A percentile compares a stretch with the other conserved stretches of the same genome.
phyloP scores from a whole-genome alignment of 108 stramenopile genomes.

The Hondaea fermentalgiana region DNA sequence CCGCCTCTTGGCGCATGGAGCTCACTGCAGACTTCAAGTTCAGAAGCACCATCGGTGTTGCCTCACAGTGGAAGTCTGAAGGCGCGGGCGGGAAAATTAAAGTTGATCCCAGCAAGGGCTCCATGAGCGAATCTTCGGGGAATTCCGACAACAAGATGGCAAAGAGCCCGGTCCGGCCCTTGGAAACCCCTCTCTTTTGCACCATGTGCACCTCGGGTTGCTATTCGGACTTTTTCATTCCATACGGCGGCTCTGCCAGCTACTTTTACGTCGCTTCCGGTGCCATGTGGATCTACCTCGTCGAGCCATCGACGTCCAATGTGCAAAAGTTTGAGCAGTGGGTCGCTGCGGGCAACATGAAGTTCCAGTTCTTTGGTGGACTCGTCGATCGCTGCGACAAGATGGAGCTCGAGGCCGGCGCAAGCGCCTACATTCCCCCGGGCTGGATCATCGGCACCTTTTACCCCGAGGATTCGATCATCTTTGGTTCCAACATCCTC shows the following conservation, averaged over 20 bases:
- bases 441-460: not conserved
- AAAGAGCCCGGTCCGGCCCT: not conserved
- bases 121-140: not conserved
- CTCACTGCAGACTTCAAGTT: not conserved
- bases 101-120: not conserved
- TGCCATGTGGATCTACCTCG: not conserved
- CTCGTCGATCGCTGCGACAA: not conserved
- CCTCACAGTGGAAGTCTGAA: not conserved
- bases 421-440: not conserved
- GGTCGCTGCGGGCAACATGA: not conserved
- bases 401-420: not conserved
- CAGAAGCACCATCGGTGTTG: not conserved
- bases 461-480: not conserved
- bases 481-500: slow-evolving; percentile 12
- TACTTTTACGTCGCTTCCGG: not conserved
- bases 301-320: not conserved
- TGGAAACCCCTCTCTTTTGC: not conserved
- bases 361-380: not conserved
- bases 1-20: not conserved
- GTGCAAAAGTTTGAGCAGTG: not conserved
- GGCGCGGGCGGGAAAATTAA: too few species aligned
- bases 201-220: not conserved
- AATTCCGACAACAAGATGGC: not conserved
- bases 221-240: not conserved
- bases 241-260: not conserved